These are phyloP conservation scores for Malassezia sp. DNA, from an alignment of 1,284 basidiomycete genomes.

Conservation along the genomic window DNA sequence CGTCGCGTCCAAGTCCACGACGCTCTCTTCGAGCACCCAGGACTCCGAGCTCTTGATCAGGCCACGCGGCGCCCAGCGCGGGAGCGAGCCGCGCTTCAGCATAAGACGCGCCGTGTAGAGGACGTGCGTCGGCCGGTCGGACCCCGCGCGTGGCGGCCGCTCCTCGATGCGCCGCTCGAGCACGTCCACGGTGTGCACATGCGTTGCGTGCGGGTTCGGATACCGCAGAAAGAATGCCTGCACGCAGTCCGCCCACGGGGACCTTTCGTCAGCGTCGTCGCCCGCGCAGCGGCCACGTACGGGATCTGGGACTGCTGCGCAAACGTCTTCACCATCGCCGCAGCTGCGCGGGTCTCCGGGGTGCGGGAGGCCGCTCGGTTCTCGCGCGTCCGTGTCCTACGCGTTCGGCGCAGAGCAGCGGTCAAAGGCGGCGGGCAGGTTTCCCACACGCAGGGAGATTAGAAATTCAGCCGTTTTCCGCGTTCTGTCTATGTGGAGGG, in stretches of 20 bases:
- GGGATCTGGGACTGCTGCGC: not conserved
- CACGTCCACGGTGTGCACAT: constrained; percentile 89
- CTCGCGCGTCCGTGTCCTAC: too few relatives aligned
- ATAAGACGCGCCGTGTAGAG: constrained; percentile 82
- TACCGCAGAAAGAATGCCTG: constrained; percentile 84
- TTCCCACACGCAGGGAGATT: too few relatives aligned
- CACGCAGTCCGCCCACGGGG: constrained; percentile 30
- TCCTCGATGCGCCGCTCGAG: constrained; percentile 56
- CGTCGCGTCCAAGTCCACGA: constrained; percentile 34
- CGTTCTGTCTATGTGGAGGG: too few relatives aligned
- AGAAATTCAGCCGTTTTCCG: too few relatives aligned
- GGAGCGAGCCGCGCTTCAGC: constrained; percentile 76
- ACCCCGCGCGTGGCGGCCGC: constrained; percentile 14
- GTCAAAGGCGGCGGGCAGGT: too few relatives aligned
- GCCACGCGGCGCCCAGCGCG: constrained; percentile 76
- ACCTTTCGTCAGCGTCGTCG: constrained; percentile 6
- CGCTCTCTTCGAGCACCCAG: constrained; percentile 46
- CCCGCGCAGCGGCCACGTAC: not conserved
- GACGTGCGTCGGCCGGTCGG: constrained; percentile 53
- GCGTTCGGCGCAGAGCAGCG: too few relatives aligned
- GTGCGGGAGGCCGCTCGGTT: too few relatives aligned
- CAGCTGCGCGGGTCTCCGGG: too few relatives aligned
- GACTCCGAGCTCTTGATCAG: constrained; percentile 52
- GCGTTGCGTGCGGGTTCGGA: constrained; percentile 87
- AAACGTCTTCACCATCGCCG: constrained; percentile 9